A percentile compares a stretch with the other conserved stretches of the same genome.
Evolutionary conservation across 2,329 filamentous ascomycete genomes (phyloP).

Genomic region (Botrytis sinoallii): DNA sequence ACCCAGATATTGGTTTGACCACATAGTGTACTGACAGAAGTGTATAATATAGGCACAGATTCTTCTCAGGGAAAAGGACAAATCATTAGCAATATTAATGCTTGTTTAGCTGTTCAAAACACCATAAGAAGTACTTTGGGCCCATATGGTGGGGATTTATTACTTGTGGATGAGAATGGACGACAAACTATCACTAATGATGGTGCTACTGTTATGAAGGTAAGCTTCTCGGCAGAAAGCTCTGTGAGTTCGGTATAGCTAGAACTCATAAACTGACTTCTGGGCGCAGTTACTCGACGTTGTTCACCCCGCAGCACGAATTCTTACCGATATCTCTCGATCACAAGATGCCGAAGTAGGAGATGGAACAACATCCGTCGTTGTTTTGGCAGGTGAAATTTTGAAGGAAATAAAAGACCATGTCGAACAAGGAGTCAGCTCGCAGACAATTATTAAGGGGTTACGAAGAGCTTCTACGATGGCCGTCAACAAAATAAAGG

Average conservation of each 20-base stretch:
- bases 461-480: conserved; percentile 81
- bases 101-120: conserved; percentile 89
- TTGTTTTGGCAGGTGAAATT: conserved; percentile 95
- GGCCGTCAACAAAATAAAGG: conserved; percentile 98
- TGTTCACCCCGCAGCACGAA: conserved; percentile 92
- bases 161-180: conserved; percentile 95
- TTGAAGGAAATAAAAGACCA: conserved; percentile 95
- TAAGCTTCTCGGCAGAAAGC: conserved; percentile 39
- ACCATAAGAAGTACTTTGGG: conserved; percentile 96
- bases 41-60: conserved; percentile 71
- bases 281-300: conserved; percentile 81
- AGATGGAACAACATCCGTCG: conserved; percentile 95
- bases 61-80: conserved; percentile 96
- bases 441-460: conserved; percentile 96
- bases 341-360: conserved; percentile 99
- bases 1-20: conserved; percentile 15
- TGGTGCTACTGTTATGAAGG: conserved; percentile 99
- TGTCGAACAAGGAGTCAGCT: conserved; percentile 94
- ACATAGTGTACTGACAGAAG: conserved; percentile 22
- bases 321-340: conserved; percentile 96
- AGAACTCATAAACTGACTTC: conserved; percentile 21
- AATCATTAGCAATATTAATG: conserved; percentile 97
- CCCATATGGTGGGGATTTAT: conserved; percentile 92
- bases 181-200: conserved; percentile 98
- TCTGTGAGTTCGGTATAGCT: not conserved